Base-by-base conservation (phyloP, 768 basidiomycete species). In the Tylopilus subfusipes region DNA sequence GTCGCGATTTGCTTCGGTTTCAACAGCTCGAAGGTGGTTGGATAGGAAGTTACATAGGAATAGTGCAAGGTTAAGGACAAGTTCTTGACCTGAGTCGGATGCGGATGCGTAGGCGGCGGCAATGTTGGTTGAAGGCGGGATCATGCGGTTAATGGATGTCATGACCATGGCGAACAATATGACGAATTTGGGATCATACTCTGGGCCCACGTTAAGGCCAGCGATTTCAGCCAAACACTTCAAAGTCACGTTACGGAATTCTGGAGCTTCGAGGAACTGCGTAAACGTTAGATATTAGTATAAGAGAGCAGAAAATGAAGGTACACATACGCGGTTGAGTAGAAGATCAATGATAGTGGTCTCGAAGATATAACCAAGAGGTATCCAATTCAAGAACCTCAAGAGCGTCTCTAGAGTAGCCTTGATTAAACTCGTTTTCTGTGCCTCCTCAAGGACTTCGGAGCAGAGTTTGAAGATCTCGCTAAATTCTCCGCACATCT, bases 371-470 rank as follows among this genome's bases (percentile, higher is more conserved):
- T 96, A 99, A 21, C 96, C 97, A 47, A 99, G 77, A 46, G 97
- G 97, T 65, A 99, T 99, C 97, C 97, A 98, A 71, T 98, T 98
- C 63, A 99, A 75, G 81, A 99, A 99, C 50, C 93, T 81, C 57
- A 98, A 78, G 18, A 99, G 77, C 0, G 97, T 98, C 72, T 98
- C 96, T 59, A 99, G 76, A 3, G 96, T 98, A 16, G 88, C 90
- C 71, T 83, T 94, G 77, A 98, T 95, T 54, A 99, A 73, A 18
- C 91, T 93, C 7, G 93, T 82, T 76, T 98, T 98, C 67, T 90
- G 88, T n/a, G 96, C 95, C 70, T 96, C 94, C 67, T 94, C 93
- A 34, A 99, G 78, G 24, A 99, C 94, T 72, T 98, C 95, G 55
- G 88, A 89, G 69, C 97, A 98, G 19, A 99, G 81, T 64, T 92